These are phyloP conservation scores for Lipomyces kockii DNA, from an alignment of 805 yeast species.

Conservation along the genomic window DNA sequence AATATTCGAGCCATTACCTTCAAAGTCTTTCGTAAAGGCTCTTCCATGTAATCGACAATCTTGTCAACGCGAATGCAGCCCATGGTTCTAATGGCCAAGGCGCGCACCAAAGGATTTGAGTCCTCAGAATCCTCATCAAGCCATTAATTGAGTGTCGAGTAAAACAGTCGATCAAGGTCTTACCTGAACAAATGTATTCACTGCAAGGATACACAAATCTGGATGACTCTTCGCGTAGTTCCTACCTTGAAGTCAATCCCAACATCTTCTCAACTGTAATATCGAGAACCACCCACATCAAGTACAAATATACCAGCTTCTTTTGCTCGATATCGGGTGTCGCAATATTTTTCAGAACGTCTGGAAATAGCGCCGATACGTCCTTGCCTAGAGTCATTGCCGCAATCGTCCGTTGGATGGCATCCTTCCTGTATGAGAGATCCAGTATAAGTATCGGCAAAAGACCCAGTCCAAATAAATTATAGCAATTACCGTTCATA, in stretches of 20 bases:
- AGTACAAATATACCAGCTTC: slow-evolving; percentile 88
- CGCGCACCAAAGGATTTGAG: slow-evolving; percentile 93
- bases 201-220: slow-evolving; percentile 92
- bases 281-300: slow-evolving; percentile 56
- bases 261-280: background rate
- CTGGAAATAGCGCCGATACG: slow-evolving; percentile 92
- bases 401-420: slow-evolving; percentile 93
- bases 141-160: background rate
- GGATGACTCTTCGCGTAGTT: slow-evolving; percentile 97
- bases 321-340: slow-evolving; percentile 96
- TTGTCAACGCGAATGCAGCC: slow-evolving; percentile 96
- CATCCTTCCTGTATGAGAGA: slow-evolving; percentile 70
- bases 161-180: slow-evolving; percentile 3
- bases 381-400: slow-evolving; percentile 99
- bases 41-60: slow-evolving; percentile 92
- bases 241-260: slow-evolving; percentile 24
- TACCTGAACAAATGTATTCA: slow-evolving; percentile 84
- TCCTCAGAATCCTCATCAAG: slow-evolving; percentile 75
- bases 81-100: slow-evolving; percentile 97
- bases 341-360: slow-evolving; percentile 93
- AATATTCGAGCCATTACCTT: slow-evolving; percentile 38
- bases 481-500: slow-evolving; percentile 56
- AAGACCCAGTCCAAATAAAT: background rate
- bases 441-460: slow-evolving; percentile 3
- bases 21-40: slow-evolving; percentile 82